phyloP scores from a whole-genome alignment of 495 filamentous ascomycete species.

The Xylaria acuta region DNA sequence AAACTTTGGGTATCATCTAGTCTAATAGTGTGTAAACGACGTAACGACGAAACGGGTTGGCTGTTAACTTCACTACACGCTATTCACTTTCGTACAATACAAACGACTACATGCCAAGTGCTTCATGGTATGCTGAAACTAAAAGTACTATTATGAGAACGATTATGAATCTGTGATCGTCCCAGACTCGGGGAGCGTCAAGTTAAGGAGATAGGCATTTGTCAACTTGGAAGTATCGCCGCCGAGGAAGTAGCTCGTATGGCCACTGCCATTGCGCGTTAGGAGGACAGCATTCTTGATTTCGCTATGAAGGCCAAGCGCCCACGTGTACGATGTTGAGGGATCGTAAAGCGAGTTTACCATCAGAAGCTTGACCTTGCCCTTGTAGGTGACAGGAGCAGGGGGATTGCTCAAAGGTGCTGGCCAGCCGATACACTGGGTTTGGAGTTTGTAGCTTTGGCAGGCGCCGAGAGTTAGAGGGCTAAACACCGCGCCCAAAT shows the following conservation, averaged over 20 bases:
- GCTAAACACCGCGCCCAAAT: constrained; percentile 28
- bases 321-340: constrained; percentile 46
- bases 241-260: constrained; percentile 40
- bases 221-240: constrained; percentile 33
- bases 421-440: constrained; percentile 49
- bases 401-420: constrained; percentile 42
- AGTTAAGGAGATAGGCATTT: constrained; percentile 34
- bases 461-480: constrained; percentile 38
- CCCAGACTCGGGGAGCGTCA: constrained; percentile 37
- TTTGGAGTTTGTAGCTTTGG: constrained; percentile 39
- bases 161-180: constrained; percentile 29
- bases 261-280: constrained; percentile 46
- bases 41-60: background rate
- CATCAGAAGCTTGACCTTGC: constrained; percentile 34
- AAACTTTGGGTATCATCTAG: background rate
- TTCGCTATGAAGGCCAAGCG: constrained; percentile 37
- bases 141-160: background rate
- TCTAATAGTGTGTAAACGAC: background rate
- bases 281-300: constrained; percentile 44
- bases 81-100: background rate
- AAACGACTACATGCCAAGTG: background rate
- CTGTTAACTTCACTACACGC: background rate
- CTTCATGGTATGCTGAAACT: background rate
- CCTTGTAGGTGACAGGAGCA: constrained; percentile 33
- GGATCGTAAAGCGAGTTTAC: constrained; percentile 48